Evolutionary conservation across 768 basidiomycete species (phyloP), one percentile per base, ranked within the genome.

Genomic region (Naganishia vaughanmartiniae): DNA sequence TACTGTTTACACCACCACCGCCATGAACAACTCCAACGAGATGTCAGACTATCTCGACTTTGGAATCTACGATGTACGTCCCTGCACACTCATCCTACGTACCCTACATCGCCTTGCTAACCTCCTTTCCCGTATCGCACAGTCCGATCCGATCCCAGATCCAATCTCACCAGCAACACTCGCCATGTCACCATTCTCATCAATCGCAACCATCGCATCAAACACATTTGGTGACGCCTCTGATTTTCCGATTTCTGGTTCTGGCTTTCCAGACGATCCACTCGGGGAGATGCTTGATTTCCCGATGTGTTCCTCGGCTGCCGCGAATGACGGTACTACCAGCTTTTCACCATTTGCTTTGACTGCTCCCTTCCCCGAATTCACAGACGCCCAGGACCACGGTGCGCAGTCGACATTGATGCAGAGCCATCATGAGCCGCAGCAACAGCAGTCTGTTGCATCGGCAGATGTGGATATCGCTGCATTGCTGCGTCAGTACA

Each of bases 161-260:
- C 57, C 34, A 17, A 11, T 42, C 36, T 63, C 60, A n/a, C 60
- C 60, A 12, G 60, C 39, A 30, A 63, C 60, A 45, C 60, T 63
- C 36, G 60, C 60, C 39, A 63, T 63, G 60, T 63, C 60, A 19
- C 60, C 60, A 24, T 63, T 63, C 30, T 63, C 60, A n/a, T 45
- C 57, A 5, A 58, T 58, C 24, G 60, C 39, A 10, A 63, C 60
- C n/a, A 28, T 63, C 60, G 60, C 60, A 24, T 63, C 36, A 34
- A 63, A 63, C 42, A 45, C 36, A 0, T 63, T 63, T 15, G 39
- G 24, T 26, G 60, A 58, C 14, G 34, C 30, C 34, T 7, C 34
- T 34, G 57, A 63, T 63, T 51, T 51, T 24, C 42, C 60, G 11
- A 63, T 42, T 15, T 42, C 42, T 42, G 42, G 42, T 42, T 42